These are phyloP conservation scores for Sclerotinia trifoliorum DNA, from an alignment of 2,329 filamentous ascomycete genomes.

Conservation along the genomic window DNA sequence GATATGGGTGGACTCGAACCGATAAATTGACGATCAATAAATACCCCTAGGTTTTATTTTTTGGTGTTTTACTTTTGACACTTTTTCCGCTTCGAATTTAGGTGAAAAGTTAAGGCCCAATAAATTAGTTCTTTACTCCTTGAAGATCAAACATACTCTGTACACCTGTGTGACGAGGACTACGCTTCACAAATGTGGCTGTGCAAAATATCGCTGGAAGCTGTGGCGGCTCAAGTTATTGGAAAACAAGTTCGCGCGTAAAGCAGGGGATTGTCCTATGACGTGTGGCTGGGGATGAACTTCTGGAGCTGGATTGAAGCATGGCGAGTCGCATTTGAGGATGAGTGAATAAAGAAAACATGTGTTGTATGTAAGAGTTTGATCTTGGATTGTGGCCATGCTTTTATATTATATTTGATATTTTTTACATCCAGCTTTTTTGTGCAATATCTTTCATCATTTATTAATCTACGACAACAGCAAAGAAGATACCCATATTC, in stretches of 20 bases:
- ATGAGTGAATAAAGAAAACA: slow-evolving; percentile 9
- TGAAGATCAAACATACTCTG: not conserved
- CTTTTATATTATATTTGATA: not conserved
- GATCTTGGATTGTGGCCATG: slow-evolving; percentile 11
- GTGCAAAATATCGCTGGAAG: not conserved
- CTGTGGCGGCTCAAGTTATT: not conserved
- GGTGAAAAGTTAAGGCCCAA: not conserved
- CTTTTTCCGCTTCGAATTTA: not conserved
- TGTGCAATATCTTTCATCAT: not conserved
- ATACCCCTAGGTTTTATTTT: not conserved
- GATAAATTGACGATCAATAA: not conserved
- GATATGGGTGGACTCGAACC: slow-evolving; percentile 8
- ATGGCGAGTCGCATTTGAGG: not conserved
- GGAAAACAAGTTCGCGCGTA: not conserved
- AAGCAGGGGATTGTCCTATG: slow-evolving; percentile 3
- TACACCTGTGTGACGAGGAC: not conserved
- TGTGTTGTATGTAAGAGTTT: not conserved
- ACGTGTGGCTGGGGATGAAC: slow-evolving; percentile 16
- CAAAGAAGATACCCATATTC: not conserved
- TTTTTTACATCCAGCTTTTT: not conserved
- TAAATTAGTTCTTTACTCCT: not conserved
- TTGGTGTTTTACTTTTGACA: not conserved
- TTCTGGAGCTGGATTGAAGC: not conserved
- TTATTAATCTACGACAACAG: not conserved
- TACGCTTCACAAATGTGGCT: not conserved